Percentiles rank a stretch among this genome's conserved stretches.
Evolutionary conservation across 129 eudicot genomes (phyloP).

Genomic region (Tagetes erecta): DNA sequence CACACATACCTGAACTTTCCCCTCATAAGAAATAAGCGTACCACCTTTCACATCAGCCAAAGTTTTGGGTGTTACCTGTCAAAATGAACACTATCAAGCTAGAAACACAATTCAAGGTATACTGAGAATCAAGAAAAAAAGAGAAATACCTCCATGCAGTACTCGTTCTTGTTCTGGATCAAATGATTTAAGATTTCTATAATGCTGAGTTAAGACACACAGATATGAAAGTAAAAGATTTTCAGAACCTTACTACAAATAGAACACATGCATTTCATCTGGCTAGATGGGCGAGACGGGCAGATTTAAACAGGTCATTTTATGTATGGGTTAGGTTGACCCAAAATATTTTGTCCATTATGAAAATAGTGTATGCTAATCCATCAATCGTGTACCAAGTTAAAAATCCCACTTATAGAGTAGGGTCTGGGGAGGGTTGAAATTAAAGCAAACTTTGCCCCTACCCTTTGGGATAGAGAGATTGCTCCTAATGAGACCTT

Average conservation of each 20-base stretch:
- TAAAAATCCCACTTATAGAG: too few species aligned
- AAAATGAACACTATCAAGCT: slow-evolving; percentile 25
- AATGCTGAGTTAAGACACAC: slow-evolving; percentile 49
- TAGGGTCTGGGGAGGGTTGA: too few species aligned
- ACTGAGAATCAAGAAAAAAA: neutral
- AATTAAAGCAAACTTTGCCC: neutral
- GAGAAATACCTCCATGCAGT: slow-evolving; percentile 94
- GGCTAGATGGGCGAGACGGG: neutral
- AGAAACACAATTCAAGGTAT: neutral
- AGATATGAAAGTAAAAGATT: neutral
- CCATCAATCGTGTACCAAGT: too few species aligned
- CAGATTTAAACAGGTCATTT: neutral
- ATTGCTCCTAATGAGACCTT: too few species aligned
- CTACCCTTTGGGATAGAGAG: too few species aligned
- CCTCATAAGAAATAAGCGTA: slow-evolving; percentile 89
- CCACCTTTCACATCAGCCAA: slow-evolving; percentile 99
- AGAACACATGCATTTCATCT: neutral
- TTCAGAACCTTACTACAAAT: neutral
- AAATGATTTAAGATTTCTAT: slow-evolving; percentile 89
- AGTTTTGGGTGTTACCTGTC: slow-evolving; percentile 98
- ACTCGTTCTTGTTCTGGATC: slow-evolving; percentile 90
- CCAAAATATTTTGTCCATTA: neutral
- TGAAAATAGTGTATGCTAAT: too few species aligned
- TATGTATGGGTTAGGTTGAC: neutral
- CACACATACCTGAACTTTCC: slow-evolving; percentile 87